A percentile compares a stretch with the other conserved stretches of the same genome.
phyloP scores from a whole-genome alignment of 345 rosid genomes.

The Syzygium oleosum region DNA sequence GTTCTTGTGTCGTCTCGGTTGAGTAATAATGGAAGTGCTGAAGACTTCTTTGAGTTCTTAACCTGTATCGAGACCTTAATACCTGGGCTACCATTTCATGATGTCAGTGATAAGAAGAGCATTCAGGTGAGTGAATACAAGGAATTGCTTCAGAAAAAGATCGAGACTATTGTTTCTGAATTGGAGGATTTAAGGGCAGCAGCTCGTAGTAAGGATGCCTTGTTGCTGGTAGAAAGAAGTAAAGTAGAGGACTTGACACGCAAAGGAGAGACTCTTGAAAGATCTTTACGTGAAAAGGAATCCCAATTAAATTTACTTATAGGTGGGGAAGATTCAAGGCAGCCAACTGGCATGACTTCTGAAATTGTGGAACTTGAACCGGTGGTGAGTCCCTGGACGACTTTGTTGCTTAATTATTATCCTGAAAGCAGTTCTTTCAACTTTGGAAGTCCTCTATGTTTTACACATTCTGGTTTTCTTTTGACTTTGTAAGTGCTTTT shows the following conservation, averaged over 20 bases:
- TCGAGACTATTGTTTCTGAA: constrained; percentile 49
- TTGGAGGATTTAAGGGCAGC: constrained; percentile 36
- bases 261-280: constrained; percentile 57
- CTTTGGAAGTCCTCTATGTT: background rate
- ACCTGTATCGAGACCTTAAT: constrained; percentile 52
- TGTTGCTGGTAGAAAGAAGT: constrained; percentile 63
- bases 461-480: background rate
- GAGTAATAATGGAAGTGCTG: constrained; percentile 40
- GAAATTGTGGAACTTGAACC: constrained; percentile 87
- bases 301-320: constrained; percentile 46
- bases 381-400: constrained; percentile 46
- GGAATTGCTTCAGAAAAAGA: constrained; percentile 56
- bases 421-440: background rate
- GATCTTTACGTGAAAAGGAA: constrained; percentile 58
- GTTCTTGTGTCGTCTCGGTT: constrained; percentile 70
- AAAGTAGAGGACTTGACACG: constrained; percentile 58
- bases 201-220: constrained; percentile 50
- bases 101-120: constrained; percentile 24
- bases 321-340: constrained; percentile 28
- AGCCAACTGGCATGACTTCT: constrained; percentile 25
- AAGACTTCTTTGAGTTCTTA: constrained; percentile 47
- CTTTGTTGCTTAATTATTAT: background rate
- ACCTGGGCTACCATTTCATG: constrained; percentile 31
- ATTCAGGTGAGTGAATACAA: constrained; percentile 33
- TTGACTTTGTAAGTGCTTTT: background rate